Base-by-base conservation (phyloP, 805 yeast genomes). In the Candida tammaniensis region DNA sequence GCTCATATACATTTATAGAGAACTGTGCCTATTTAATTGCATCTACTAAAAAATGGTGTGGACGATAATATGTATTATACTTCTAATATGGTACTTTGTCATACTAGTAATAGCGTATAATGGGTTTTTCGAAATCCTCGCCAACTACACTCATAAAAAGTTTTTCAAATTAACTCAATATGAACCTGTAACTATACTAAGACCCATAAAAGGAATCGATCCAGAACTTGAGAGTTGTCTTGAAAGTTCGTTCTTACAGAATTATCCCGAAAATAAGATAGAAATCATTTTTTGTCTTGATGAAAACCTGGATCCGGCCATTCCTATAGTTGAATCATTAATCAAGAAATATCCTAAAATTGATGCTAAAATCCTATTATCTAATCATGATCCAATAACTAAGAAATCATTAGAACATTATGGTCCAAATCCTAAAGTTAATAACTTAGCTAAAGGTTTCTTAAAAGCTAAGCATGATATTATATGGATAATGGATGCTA, bases 371-470 rank as follows among this genome's bases (percentile, higher is more conserved):
- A 60, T 87, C 4, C 51, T 86, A 40, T 55, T 82, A 2, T 54
- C 61, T 17, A 51, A 59, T 6, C 82, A 78, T 28, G 59, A 57
- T 22, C n/a, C n/a, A n/a, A 11, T 4, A 4, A 14, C 26, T 25
- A 43, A 43, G 4, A 20, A 17, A 9, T 27, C 20, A n/a, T 18
- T 34, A 9, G 73, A 65, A 35, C 71, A 71, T 44, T 82, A 64
- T 48, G 95, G 95, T 2, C 93, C 94, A 4, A 87, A 87, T 49
- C 96, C 96, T 5, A 87, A 87, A 57, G 85, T 87, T 36, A 86
- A 86, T 58, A 87, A 87, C 57, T 62, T 87, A 29, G 79, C 87
- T n/a, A 84, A 84, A 54, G 96, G 95, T 5, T 86, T 81, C 51
- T 55, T 63, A 24, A 57, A 57, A 2, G 91, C 95, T 6, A 72